Evolutionary conservation across 2,329 filamentous ascomycete genomes (phyloP), one percentile per base, ranked within the genome.

Genomic region (Alternaria incomplexa): DNA sequence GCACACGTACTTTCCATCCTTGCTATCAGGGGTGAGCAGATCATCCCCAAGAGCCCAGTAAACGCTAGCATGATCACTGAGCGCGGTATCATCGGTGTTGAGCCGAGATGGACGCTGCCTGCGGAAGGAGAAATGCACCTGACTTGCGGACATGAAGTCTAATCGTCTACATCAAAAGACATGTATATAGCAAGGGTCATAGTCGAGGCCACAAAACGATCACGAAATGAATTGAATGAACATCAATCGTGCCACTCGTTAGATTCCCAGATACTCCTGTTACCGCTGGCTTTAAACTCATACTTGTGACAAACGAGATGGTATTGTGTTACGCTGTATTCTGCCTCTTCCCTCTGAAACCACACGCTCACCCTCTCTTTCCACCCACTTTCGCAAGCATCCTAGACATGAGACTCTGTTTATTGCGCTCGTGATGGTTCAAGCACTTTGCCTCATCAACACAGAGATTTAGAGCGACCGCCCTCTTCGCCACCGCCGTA

Each of bases 1-100:
- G 78, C 78, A 13, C 77, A 80, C 43, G 77, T 79, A 0, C 64
- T 80, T 2, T 75, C 74, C 0, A 71, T 78, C 9, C 64, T 80
- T 15, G 74, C 78, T 0, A 76, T 70, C 2, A 69, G 63, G 22
- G 78, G 78, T 6, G 59, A 72, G 20, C 66, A 79, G 25, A 61
- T 79, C 9, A 79, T 80, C 9, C 78, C 78, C 5, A 77, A 76
- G 69, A 78, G 72, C 63, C 70, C 75, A 2, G 68, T 72, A 3
- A 79, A 79, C 51, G 66, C 72, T 9, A 78, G 71, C 10, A 74
- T 76, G 67, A 65, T 77, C 48, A 70, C 66, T 9, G 56, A 66
- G 20, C 65, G 76, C 15, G 75, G 75, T 13, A 58, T 79, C 9
- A 66, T 73, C 32, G 72, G 70, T 4, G 52, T 75, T 15, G 73